Conservation (phyloP, 352 stramenopile species). For the Phytophthora meadii region DNA sequence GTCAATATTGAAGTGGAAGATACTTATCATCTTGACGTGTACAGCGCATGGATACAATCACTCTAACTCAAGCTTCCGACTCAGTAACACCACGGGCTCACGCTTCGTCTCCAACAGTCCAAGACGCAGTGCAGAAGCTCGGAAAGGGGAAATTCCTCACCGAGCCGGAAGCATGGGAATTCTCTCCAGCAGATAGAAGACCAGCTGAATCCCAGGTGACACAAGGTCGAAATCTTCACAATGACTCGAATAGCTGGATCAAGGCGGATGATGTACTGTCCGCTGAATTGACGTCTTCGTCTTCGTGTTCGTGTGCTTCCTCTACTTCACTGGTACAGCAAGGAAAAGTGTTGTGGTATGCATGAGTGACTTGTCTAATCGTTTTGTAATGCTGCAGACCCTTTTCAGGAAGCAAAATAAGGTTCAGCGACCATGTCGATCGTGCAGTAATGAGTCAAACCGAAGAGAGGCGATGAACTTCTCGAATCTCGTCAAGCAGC, state of each 20-base stretch:
- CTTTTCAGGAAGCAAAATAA: conserved; percentile 30
- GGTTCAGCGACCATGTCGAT: conserved; percentile 33
- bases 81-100: neutral
- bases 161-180: conserved; percentile 19
- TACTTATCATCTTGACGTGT: neutral
- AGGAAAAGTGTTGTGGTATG: too few relatives aligned
- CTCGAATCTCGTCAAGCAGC: conserved; percentile 62
- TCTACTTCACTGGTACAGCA: conserved; percentile 27
- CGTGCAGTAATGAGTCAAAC: conserved; percentile 3
- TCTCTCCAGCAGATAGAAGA: neutral
- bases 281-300: conserved; percentile 6
- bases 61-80: conserved; percentile 4
- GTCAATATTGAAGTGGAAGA: neutral
- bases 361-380: neutral
- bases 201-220: neutral
- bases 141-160: conserved; percentile 23
- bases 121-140: conserved; percentile 2
- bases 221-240: neutral
- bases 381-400: conserved; percentile 11
- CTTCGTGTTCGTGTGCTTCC: conserved; percentile 28
- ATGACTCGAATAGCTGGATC: neutral
- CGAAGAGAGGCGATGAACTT: conserved; percentile 32
- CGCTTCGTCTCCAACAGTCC: conserved; percentile 1
- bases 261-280: conserved; percentile 18
- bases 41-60: conserved; percentile 31